phyloP scores from a whole-genome alignment of 2,329 filamentous ascomycete species.

The Diaporthe helianthi region DNA sequence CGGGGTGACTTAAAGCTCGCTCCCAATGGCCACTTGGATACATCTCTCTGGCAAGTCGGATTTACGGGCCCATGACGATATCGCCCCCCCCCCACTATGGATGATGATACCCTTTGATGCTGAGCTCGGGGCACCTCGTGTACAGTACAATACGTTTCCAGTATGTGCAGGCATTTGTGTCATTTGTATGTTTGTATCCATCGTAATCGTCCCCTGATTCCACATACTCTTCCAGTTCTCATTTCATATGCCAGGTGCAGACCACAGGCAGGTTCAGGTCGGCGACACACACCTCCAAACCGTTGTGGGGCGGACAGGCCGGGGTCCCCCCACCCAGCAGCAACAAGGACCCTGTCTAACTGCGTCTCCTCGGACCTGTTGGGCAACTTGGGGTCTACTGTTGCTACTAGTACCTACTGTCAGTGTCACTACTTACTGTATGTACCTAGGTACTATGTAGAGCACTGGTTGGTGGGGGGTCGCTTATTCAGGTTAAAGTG shows the following conservation, averaged over 20 bases:
- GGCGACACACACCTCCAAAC: constrained; percentile 17
- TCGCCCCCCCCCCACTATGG: constrained; percentile 25
- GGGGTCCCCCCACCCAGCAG: constrained; percentile 14
- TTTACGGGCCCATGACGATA: constrained; percentile 32
- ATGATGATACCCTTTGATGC: too few relatives aligned
- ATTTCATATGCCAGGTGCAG: neutral
- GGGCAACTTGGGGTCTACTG: too few relatives aligned
- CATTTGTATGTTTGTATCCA: neutral
- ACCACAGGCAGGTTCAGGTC: neutral
- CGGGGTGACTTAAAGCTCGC: constrained; percentile 22
- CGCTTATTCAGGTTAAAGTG: constrained; percentile 25
- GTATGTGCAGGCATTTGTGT: too few relatives aligned
- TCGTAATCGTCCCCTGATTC: neutral
- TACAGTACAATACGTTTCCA: too few relatives aligned
- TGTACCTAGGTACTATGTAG: too few relatives aligned
- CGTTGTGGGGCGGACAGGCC: constrained; percentile 2
- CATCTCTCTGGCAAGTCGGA: constrained; percentile 18
- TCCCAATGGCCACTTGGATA: constrained; percentile 19
- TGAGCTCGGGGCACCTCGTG: constrained; percentile 1
- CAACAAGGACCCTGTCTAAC: constrained; percentile 5
- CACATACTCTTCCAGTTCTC: neutral
- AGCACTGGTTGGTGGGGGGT: neutral
- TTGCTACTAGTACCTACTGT: too few relatives aligned
- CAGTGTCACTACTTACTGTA: too few relatives aligned
- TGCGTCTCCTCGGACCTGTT: too few relatives aligned